Conservation (phyloP, 768 basidiomycete genomes). For the Rhizopogon vesiculosus region DNA sequence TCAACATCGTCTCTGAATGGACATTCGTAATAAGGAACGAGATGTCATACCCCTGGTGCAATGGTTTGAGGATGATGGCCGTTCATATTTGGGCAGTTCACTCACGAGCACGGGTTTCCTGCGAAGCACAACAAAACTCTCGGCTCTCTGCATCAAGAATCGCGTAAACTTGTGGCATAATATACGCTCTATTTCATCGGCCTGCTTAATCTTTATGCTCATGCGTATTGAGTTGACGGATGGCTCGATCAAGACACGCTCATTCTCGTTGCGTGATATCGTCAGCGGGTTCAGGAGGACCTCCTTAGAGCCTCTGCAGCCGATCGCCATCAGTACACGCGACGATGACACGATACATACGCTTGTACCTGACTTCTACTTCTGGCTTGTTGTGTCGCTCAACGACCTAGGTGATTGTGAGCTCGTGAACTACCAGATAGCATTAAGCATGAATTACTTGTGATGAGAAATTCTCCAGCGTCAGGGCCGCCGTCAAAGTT, state of each 20-base stretch:
- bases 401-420: conserved; percentile 59
- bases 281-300: conserved; percentile 89
- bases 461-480: conserved; percentile 96
- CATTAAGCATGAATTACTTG: conserved; percentile 50
- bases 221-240: conserved; percentile 96
- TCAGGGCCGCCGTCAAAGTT: conserved; percentile 95
- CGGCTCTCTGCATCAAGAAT: conserved; percentile 98
- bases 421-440: conserved; percentile 13
- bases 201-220: conserved; percentile 98
- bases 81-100: conserved; percentile 13
- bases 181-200: conserved; percentile 97
- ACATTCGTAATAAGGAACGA: conserved; percentile 97
- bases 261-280: conserved; percentile 96
- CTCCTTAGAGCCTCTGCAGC: conserved; percentile 79
- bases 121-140: conserved; percentile 94
- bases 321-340: conserved; percentile 4
- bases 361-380: conserved; percentile 75
- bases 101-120: conserved; percentile 87
- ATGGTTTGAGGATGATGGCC: conserved; percentile 5
- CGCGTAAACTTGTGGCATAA: conserved; percentile 97
- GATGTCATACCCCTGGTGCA: conserved; percentile 88
- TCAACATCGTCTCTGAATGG: conserved; percentile 97
- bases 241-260: conserved; percentile 95
- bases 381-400: conserved; percentile 98
- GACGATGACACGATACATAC: not conserved